A percentile compares a stretch with the other conserved stretches of the same genome.
phyloP scores from a whole-genome alignment of 768 basidiomycete genomes.

The Tephrocybe sp. region DNA sequence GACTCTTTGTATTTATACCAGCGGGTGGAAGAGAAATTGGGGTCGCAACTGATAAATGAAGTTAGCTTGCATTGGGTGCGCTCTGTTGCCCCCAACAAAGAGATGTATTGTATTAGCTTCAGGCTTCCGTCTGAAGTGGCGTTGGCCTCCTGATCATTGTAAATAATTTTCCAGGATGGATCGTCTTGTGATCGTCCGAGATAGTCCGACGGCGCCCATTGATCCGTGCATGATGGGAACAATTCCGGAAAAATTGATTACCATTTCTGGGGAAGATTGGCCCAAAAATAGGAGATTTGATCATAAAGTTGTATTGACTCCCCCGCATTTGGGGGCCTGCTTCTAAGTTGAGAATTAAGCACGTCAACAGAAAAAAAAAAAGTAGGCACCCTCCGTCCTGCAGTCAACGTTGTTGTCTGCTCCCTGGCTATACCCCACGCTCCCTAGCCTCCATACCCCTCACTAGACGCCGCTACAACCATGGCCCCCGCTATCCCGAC shows the following conservation, averaged over 20 bases:
- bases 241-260: not conserved
- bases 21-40: slow-evolving; percentile 73
- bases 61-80: slow-evolving; percentile 75
- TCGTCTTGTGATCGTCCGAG: slow-evolving; percentile 3
- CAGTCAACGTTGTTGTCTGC: not conserved
- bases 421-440: slow-evolving; percentile 23
- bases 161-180: not conserved
- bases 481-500: slow-evolving; percentile 51
- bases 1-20: slow-evolving; percentile 29
- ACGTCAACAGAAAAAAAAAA: slow-evolving; percentile 33
- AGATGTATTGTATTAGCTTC: slow-evolving; percentile 98
- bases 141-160: slow-evolving; percentile 12
- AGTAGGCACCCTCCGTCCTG: slow-evolving; percentile 4
- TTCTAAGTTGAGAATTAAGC: slow-evolving; percentile 25
- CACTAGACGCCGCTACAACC: slow-evolving; percentile 20
- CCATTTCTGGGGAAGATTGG: slow-evolving; percentile 9
- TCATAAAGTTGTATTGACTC: slow-evolving; percentile 7
- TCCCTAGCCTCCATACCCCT: slow-evolving; percentile 34
- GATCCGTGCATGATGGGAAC: slow-evolving; percentile 2
- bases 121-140: slow-evolving; percentile 40
- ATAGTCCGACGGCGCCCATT: not conserved
- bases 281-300: slow-evolving; percentile 14
- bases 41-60: slow-evolving; percentile 48
- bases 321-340: slow-evolving; percentile 16
- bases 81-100: slow-evolving; percentile 92